Evolutionary conservation across 352 stramenopile genomes (phyloP).

Genomic region (Phytophthora fragariae): DNA sequence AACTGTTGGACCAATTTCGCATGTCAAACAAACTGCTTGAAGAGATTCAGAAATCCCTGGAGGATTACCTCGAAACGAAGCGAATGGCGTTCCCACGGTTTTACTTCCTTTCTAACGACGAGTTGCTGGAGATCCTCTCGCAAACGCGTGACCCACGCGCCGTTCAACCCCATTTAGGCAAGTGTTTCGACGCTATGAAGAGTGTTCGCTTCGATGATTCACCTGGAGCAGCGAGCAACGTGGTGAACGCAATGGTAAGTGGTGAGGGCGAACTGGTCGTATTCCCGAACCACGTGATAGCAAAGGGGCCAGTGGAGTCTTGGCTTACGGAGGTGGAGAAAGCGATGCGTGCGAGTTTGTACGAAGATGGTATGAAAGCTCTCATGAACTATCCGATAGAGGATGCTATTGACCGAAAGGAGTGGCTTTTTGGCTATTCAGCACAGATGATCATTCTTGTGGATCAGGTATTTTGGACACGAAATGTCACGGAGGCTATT

Average conservation of each 20-base stretch:
- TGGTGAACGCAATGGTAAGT: conserved; percentile 87
- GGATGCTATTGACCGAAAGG: conserved; percentile 87
- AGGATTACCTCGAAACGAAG: conserved; percentile 94
- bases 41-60: conserved; percentile 92
- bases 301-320: conserved; percentile 86
- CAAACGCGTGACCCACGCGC: conserved; percentile 91
- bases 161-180: conserved; percentile 91
- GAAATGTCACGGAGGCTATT: conserved; percentile 87
- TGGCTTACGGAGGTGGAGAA: conserved; percentile 92
- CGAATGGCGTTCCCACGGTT: conserved; percentile 93
- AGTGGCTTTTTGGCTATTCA: conserved; percentile 92
- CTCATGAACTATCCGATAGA: conserved; percentile 90
- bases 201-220: conserved; percentile 87
- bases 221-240: conserved; percentile 42
- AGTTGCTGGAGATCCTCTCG: conserved; percentile 92
- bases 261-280: conserved; percentile 87
- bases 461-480: conserved; percentile 93
- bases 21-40: conserved; percentile 89
- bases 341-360: conserved; percentile 87
- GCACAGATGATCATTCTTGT: conserved; percentile 91
- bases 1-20: conserved; percentile 86
- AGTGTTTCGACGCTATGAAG: conserved; percentile 95
- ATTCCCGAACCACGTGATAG: conserved; percentile 78
- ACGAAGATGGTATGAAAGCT: conserved; percentile 86
- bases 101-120: conserved; percentile 94